Conservation (phyloP, 306 rosid genomes). For the Styphnolobium japonicum region DNA sequence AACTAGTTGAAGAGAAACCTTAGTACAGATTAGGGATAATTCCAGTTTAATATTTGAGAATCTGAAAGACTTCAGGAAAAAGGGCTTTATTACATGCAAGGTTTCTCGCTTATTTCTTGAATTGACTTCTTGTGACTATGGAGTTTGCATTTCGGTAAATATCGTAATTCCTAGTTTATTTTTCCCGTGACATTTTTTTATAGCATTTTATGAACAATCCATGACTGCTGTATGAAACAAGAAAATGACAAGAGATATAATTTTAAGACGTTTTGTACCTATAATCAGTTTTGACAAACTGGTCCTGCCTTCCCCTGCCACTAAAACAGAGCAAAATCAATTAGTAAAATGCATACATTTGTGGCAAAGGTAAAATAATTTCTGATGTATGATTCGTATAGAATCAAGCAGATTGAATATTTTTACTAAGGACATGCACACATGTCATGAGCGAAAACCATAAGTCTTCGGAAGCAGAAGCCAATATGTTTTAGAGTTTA, state of each 20-base stretch:
- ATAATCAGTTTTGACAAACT: conserved; percentile 18
- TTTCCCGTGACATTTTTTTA: neutral
- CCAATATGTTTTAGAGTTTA: too few relatives aligned
- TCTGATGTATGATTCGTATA: neutral
- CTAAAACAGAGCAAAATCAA: conserved; percentile 9
- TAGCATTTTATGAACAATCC: neutral
- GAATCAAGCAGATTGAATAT: neutral
- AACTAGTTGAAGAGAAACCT: neutral
- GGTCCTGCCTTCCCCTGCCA: conserved; percentile 23
- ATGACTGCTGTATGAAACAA: neutral
- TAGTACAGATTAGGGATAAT: neutral
- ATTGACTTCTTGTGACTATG: neutral
- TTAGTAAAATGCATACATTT: neutral
- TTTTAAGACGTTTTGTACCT: conserved; percentile 17
- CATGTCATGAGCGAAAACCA: neutral
- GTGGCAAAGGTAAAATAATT: neutral
- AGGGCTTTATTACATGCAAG: too few relatives aligned
- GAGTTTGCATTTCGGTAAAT: neutral
- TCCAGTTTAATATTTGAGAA: neutral
- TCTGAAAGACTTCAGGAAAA: too few relatives aligned
- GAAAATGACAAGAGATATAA: neutral
- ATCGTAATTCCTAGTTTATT: neutral
- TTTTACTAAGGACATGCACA: neutral
- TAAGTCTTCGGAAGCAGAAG: too few relatives aligned
- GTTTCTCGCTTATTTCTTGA: neutral